Percentiles rank a stretch among this genome's conserved stretches.
phyloP scores from a whole-genome alignment of 2,329 filamentous ascomycete species.

The Clonostachys sp. region DNA sequence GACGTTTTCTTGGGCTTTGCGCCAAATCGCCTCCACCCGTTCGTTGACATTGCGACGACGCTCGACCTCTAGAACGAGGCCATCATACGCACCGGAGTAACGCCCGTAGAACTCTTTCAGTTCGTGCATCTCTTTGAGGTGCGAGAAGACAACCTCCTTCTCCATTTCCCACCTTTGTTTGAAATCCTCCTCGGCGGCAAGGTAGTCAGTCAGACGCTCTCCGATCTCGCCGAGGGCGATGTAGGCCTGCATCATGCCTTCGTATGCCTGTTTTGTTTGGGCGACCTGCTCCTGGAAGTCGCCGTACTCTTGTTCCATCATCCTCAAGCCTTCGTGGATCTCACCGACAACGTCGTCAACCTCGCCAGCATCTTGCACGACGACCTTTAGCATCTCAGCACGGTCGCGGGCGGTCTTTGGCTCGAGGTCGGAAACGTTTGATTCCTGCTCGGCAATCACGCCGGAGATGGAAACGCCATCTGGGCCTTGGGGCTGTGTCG shows the following conservation, averaged over 20 bases:
- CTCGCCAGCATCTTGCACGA: slow-evolving; percentile 65
- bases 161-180: slow-evolving; percentile 69
- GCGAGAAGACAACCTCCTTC: slow-evolving; percentile 61
- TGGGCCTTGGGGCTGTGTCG: slow-evolving; percentile 38
- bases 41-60: slow-evolving; percentile 69
- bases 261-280: slow-evolving; percentile 40
- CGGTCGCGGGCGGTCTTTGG: slow-evolving; percentile 73
- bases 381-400: slow-evolving; percentile 75
- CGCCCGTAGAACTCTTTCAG: slow-evolving; percentile 82
- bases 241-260: slow-evolving; percentile 58
- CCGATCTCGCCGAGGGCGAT: slow-evolving; percentile 64
- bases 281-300: slow-evolving; percentile 60
- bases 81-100: slow-evolving; percentile 80
- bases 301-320: slow-evolving; percentile 70
- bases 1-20: slow-evolving; percentile 72
- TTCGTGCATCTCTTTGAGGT: slow-evolving; percentile 71
- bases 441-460: slow-evolving; percentile 56
- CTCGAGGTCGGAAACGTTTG: slow-evolving; percentile 49
- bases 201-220: slow-evolving; percentile 58
- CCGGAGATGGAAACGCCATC: slow-evolving; percentile 61
- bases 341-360: slow-evolving; percentile 64
- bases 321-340: slow-evolving; percentile 69
- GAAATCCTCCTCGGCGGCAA: slow-evolving; percentile 62
- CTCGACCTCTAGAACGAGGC: slow-evolving; percentile 77
- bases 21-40: slow-evolving; percentile 68